phyloP scores from a whole-genome alignment of 495 filamentous ascomycete species.

The Daldinia concentrica region DNA sequence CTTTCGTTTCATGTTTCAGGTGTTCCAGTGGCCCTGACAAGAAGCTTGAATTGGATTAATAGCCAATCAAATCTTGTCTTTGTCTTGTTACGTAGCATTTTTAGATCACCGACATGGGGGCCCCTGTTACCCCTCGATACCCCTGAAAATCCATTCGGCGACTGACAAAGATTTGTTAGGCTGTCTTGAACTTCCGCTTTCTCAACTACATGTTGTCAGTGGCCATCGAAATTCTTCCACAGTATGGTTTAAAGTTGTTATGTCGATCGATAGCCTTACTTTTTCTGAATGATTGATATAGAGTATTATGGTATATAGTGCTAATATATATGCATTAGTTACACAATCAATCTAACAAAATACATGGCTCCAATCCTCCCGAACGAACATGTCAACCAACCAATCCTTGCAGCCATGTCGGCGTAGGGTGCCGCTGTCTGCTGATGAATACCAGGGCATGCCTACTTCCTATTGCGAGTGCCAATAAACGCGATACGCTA shows the following conservation, averaged over 20 bases:
- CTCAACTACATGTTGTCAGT: conserved; percentile 14
- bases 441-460: conserved; percentile 6
- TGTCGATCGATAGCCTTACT: conserved; percentile 5
- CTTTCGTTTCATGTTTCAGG: conserved; percentile 33
- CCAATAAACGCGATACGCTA: conserved; percentile 29
- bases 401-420: conserved; percentile 13
- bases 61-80: conserved; percentile 24
- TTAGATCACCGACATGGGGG: conserved; percentile 19
- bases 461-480: conserved; percentile 16
- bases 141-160: conserved; percentile 32
- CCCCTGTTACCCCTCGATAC: conserved; percentile 6
- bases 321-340: background rate
- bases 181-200: background rate
- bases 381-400: conserved; percentile 15
- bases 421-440: background rate
- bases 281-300: conserved; percentile 10
- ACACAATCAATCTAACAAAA: conserved; percentile 7
- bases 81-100: conserved; percentile 14
- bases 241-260: conserved; percentile 8
- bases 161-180: background rate
- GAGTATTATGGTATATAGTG: conserved; percentile 6
- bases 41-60: conserved; percentile 3
- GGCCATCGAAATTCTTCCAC: conserved; percentile 6
- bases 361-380: background rate
- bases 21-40: conserved; percentile 1